A percentile compares a stretch with the other conserved stretches of the same genome.
Evolutionary conservation across 768 basidiomycete genomes (phyloP).

Genomic region (Mycena floridula): DNA sequence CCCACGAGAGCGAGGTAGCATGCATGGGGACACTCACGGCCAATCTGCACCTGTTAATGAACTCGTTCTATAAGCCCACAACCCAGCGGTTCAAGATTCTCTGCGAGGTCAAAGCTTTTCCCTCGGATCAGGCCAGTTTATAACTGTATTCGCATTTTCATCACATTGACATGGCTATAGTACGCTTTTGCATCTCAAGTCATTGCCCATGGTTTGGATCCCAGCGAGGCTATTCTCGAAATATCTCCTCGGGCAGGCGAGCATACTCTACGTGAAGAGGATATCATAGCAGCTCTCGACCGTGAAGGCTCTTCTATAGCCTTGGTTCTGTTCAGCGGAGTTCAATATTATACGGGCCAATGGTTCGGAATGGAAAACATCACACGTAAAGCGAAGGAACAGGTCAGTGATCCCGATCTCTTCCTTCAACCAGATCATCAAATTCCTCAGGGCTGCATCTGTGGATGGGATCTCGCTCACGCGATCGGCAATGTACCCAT

Average conservation of each 20-base stretch:
- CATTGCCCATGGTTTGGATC: constrained; percentile 68
- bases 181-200: constrained; percentile 97
- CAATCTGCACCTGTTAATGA: constrained; percentile 95
- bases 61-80: constrained; percentile 90
- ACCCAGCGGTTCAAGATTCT: constrained; percentile 84
- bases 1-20: constrained; percentile 83
- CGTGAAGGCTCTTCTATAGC: constrained; percentile 75
- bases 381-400: constrained; percentile 76
- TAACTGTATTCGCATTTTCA: too few species aligned
- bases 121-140: constrained; percentile 98
- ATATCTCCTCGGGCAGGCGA: constrained; percentile 79
- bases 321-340: constrained; percentile 86
- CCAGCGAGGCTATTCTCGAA: constrained; percentile 68
- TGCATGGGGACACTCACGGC: constrained; percentile 94
- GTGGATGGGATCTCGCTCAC: constrained; percentile 97
- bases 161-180: too few species aligned
- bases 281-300: constrained; percentile 74
- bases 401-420: constrained; percentile 40
- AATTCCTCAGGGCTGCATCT: constrained; percentile 70
- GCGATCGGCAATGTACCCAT: constrained; percentile 91
- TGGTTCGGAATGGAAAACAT: constrained; percentile 84
- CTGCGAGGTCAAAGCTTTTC: constrained; percentile 91
- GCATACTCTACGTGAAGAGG: constrained; percentile 78
- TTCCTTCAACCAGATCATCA: constrained; percentile 2
- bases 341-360: constrained; percentile 98